phyloP scores from a whole-genome alignment of 345 rosid genomes.

The Ricinus communis region DNA sequence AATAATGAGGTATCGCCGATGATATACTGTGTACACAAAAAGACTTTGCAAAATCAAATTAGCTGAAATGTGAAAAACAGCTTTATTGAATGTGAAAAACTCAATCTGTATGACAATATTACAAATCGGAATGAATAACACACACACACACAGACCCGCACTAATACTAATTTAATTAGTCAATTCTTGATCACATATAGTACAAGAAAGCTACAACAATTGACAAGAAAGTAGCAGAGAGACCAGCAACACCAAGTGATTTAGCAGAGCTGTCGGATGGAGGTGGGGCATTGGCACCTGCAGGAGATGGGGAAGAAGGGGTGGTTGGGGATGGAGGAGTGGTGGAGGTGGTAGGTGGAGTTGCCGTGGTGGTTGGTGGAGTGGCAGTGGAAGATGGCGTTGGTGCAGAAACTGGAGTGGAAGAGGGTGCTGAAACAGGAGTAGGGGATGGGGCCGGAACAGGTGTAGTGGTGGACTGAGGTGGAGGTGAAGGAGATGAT shows the following conservation, averaged over 20 bases:
- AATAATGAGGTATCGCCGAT: too few relatives aligned
- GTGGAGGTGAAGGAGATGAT: constrained; percentile 16
- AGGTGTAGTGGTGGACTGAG: constrained; percentile 25
- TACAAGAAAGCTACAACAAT: constrained; percentile 35
- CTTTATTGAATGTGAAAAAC: constrained; percentile 11
- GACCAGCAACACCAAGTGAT: constrained; percentile 32
- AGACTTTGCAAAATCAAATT: neutral
- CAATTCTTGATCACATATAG: constrained; percentile 13
- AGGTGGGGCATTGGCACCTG: constrained; percentile 28
- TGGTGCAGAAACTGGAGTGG: neutral
- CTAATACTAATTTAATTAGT: neutral
- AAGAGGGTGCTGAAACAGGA: too few relatives aligned
- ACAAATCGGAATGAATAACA: constrained; percentile 25
- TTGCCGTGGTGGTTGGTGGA: constrained; percentile 23
- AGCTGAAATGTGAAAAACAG: neutral
- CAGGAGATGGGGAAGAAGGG: constrained; percentile 35
- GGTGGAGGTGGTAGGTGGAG: constrained; percentile 8
- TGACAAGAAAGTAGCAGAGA: constrained; percentile 30
- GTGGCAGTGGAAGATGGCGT: neutral
- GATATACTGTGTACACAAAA: too few relatives aligned
- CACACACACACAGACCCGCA: neutral
- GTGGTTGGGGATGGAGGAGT: constrained; percentile 12
- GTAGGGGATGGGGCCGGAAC: constrained; percentile 11
- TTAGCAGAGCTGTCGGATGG: constrained; percentile 40
- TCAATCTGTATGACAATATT: constrained; percentile 19